Conservation (phyloP, 1,284 basidiomycete genomes). For the Leccinum ponderosum region DNA sequence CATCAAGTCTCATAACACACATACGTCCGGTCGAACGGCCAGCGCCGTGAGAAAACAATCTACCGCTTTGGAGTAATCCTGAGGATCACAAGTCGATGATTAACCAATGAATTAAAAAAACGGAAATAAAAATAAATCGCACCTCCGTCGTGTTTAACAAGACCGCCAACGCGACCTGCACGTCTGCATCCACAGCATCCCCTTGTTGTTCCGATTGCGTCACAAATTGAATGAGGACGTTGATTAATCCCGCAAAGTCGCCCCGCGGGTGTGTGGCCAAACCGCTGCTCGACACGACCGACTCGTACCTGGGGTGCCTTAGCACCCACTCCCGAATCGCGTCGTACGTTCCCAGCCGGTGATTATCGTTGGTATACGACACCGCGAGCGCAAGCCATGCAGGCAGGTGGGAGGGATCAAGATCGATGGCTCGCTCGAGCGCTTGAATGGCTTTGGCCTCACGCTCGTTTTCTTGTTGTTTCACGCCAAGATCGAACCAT, state of each 20-base stretch:
- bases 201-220: conserved; percentile 41
- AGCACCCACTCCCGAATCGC: conserved; percentile 84
- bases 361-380: conserved; percentile 90
- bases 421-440: conserved; percentile 76
- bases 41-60: conserved; percentile 95
- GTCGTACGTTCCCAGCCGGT: conserved; percentile 70
- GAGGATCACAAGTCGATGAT: not conserved
- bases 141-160: conserved; percentile 92
- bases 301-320: conserved; percentile 21
- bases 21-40: conserved; percentile 82
- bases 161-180: conserved; percentile 94
- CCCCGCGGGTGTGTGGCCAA: conserved; percentile 35
- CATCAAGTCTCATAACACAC: conserved; percentile 20
- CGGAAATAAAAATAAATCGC: conserved; percentile 16
- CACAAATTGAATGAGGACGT: conserved; percentile 71
- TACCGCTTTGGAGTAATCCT: conserved; percentile 90
- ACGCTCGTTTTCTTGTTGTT: conserved; percentile 98
- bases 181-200: conserved; percentile 77
- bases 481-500: conserved; percentile 94
- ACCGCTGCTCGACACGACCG: conserved; percentile 45
- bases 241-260: conserved; percentile 53
- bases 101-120: not conserved
- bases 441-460: conserved; percentile 91
- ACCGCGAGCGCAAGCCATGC: conserved; percentile 93
- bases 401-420: conserved; percentile 76